These are phyloP conservation scores for Cyberlindnera veronae DNA, from an alignment of 805 yeast species.

Conservation along the genomic window DNA sequence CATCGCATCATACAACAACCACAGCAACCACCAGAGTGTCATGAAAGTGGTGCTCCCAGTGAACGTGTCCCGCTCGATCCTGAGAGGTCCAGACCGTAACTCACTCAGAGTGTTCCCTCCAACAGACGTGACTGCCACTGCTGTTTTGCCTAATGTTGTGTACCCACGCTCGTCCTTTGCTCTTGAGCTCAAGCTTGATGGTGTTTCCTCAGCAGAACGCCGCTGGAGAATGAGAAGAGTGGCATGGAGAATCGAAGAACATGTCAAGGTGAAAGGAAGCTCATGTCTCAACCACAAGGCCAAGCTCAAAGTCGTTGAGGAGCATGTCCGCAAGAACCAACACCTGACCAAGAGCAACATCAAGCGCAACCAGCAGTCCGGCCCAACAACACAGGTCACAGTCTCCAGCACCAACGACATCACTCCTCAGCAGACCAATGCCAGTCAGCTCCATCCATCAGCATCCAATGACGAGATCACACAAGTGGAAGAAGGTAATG, in stretches of 20 bases:
- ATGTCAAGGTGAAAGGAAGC: constrained; percentile 54
- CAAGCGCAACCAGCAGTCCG: constrained; percentile 37
- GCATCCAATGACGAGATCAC: constrained; percentile 14
- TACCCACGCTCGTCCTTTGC: constrained; percentile 87
- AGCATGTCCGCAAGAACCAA: constrained; percentile 34
- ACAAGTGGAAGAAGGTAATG: constrained; percentile 7
- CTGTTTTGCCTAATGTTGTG: constrained; percentile 82
- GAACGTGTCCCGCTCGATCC: constrained; percentile 69
- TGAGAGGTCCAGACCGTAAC: constrained; percentile 80
- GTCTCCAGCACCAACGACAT: constrained; percentile 27
- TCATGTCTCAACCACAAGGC: constrained; percentile 56
- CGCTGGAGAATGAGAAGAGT: constrained; percentile 93
- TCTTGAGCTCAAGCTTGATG: constrained; percentile 77
- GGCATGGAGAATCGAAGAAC: constrained; percentile 86
- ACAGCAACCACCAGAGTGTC: constrained; percentile 31
- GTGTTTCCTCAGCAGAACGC: constrained; percentile 51
- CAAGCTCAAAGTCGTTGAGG: constrained; percentile 46
- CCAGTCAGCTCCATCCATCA: constrained; percentile 4
- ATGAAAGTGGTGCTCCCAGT: constrained; percentile 57
- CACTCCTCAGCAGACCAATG: constrained; percentile 1
- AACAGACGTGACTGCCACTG: constrained; percentile 82
- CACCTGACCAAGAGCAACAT: constrained; percentile 20
- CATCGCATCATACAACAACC: constrained; percentile 40
- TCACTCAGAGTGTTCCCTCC: constrained; percentile 94
- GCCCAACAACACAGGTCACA: constrained; percentile 35